Conservation (phyloP, 1,284 basidiomycete genomes). For the Melampsora americana region DNA sequence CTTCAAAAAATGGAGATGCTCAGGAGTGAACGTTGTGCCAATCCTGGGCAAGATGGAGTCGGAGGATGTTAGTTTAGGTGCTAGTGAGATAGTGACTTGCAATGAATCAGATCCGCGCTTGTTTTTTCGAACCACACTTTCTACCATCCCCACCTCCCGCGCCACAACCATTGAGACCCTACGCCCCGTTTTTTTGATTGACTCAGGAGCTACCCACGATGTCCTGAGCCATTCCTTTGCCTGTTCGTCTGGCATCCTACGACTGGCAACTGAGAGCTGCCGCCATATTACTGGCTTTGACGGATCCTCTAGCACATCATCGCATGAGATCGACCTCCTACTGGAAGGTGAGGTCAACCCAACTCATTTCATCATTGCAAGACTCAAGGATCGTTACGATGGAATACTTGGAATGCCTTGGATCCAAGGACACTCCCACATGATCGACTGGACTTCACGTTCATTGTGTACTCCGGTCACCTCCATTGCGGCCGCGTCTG, state of each 20-base stretch:
- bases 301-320: neutral
- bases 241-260: neutral
- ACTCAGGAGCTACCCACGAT: slow-evolving; percentile 11
- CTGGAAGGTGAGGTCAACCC: neutral
- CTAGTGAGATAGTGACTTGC: neutral
- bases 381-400: neutral
- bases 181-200: neutral
- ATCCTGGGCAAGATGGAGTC: neutral
- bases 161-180: neutral
- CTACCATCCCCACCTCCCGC: neutral
- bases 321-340: too few species aligned
- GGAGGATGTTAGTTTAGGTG: neutral
- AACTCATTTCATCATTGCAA: neutral
- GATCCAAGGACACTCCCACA: neutral
- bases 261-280: too few species aligned
- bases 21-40: slow-evolving; percentile 2
- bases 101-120: slow-evolving; percentile 1
- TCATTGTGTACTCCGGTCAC: neutral
- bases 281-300: too few species aligned
- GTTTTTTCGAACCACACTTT: neutral
- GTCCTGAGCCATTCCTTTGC: slow-evolving; percentile 5
- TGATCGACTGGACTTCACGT: too few species aligned
- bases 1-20: neutral
- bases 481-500: too few species aligned
- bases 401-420: slow-evolving; percentile 1